phyloP scores from a whole-genome alignment of 2,329 filamentous ascomycete species.

The Nothopassalora personata region DNA sequence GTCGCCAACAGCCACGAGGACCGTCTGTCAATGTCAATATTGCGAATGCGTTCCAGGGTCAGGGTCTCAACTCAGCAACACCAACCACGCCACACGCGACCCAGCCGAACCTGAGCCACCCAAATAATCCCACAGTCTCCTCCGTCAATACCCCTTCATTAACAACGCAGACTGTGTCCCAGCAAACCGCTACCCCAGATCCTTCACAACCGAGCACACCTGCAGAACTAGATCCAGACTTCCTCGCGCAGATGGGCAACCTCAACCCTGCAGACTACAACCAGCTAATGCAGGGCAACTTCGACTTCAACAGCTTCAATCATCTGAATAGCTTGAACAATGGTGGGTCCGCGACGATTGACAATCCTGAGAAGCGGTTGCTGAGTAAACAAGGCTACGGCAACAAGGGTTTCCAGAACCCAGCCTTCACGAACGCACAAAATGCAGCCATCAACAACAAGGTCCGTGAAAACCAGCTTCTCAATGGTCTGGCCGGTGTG shows the following conservation, averaged over 20 bases:
- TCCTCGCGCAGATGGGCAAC: constrained; percentile 35
- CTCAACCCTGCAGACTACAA: constrained; percentile 33
- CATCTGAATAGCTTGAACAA: constrained; percentile 56
- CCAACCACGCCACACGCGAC: constrained; percentile 77
- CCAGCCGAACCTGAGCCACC: constrained; percentile 62
- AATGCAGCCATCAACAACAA: constrained; percentile 69
- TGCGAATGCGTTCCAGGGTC: constrained; percentile 61
- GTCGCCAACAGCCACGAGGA: constrained; percentile 50
- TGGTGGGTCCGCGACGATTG: constrained; percentile 56
- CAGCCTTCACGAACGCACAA: constrained; percentile 59
- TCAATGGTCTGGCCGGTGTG: constrained; percentile 48
- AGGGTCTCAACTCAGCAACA: constrained; percentile 76
- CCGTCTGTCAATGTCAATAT: constrained; percentile 78
- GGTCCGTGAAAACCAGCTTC: constrained; percentile 59
- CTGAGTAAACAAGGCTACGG: constrained; percentile 72
- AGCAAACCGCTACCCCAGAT: constrained; percentile 57
- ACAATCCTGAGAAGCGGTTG: constrained; percentile 89
- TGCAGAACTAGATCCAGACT: constrained; percentile 59
- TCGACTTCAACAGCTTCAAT: constrained; percentile 39
- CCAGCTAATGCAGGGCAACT: constrained; percentile 36
- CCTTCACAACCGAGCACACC: constrained; percentile 66
- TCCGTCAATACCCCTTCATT: constrained; percentile 94
- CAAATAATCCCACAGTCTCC: constrained; percentile 93
- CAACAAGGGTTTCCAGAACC: constrained; percentile 44
- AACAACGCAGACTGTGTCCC: constrained; percentile 65